Base-by-base conservation (phyloP, 2,329 filamentous ascomycete species). In the Fusarium anthophilum region DNA sequence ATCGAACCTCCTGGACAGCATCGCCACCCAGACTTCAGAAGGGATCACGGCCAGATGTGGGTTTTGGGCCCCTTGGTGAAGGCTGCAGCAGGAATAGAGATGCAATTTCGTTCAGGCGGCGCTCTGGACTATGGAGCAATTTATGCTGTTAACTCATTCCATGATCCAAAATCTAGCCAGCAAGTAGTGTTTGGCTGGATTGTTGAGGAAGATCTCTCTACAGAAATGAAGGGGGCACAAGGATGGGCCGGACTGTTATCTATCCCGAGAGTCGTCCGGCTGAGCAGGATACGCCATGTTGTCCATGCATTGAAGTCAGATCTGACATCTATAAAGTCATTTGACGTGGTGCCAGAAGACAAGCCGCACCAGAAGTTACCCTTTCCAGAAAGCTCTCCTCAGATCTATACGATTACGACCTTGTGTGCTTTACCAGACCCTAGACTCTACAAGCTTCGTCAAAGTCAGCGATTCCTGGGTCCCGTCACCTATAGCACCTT, bases 381-480 rank as follows among this genome's bases (percentile, higher is more conserved):
- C 2, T 14, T 11, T 9, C 8, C 8, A 2, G 7, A 0, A 30
- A 30, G 10, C 28, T 18, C 18, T 15, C n/a, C 22, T 17, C 39
- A 26, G 28, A 22, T n/a, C 5, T 57, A 57, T 13, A 57, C 54
- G 11, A 9, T 57, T 3, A 45, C 54, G 2, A 45, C 54, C 6
- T 0, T 57, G 1, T 57, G 38, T 45, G 39, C 54, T 3, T 45
- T 57, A 0, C 39, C 54, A 35, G 39, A 57, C 39, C 17, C 39
- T 7, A 57, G 54, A 1, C 28, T 57, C 28, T 2, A 17, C 0
- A 15, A 26, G 2, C 39, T 57, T 26, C 54, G 54, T 2, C 28
- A 57, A 45, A 17, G 5, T 2, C 3, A 32, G 13, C 28, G 10
- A 2, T 7, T 17, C 2, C 5, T 57, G 9, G 39, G 39, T 2